Percentiles rank a stretch among this genome's conserved stretches.
Evolutionary conservation across 768 basidiomycete genomes (phyloP).

Genomic region (Tylopilus intermedius): DNA sequence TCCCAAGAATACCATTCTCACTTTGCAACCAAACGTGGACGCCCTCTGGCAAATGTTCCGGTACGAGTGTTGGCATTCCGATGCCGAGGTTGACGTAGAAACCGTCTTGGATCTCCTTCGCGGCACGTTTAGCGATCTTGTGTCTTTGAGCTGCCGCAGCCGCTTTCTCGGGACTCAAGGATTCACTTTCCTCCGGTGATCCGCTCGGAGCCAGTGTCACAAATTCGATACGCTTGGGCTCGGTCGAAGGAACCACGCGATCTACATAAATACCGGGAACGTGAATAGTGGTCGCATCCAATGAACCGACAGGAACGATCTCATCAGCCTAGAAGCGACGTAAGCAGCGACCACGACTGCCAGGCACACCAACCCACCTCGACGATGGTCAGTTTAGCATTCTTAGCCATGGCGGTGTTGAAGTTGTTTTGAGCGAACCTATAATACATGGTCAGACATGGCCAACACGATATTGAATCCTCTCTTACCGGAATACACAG

Average conservation of each 20-base stretch:
- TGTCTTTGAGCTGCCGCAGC: conserved; percentile 53
- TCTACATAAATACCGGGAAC: conserved; percentile 85
- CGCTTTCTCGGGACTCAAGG: conserved; percentile 45
- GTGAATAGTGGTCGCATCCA: conserved; percentile 80
- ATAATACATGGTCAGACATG: not conserved
- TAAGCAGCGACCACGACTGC: conserved; percentile 1
- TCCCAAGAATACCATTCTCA: conserved; percentile 85
- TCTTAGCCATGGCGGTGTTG: conserved; percentile 80
- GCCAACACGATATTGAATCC: not conserved
- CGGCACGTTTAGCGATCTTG: conserved; percentile 80
- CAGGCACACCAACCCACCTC: conserved; percentile 47
- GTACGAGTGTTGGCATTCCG: conserved; percentile 87
- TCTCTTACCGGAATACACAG: conserved; percentile 72
- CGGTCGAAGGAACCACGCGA: conserved; percentile 75
- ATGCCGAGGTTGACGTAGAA: conserved; percentile 88
- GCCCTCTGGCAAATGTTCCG: conserved; percentile 67
- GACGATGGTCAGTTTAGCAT: conserved; percentile 85
- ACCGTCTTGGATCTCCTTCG: conserved; percentile 84
- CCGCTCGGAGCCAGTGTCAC: conserved; percentile 58
- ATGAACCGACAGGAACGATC: conserved; percentile 77
- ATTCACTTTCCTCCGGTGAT: conserved; percentile 23
- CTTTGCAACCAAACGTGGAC: conserved; percentile 87
- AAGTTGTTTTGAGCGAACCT: conserved; percentile 90
- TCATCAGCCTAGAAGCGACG: conserved; percentile 62
- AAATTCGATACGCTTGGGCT: conserved; percentile 75